These are phyloP conservation scores for Myotisia sp. DNA, from an alignment of 2,329 filamentous ascomycete species.

Conservation along the genomic window DNA sequence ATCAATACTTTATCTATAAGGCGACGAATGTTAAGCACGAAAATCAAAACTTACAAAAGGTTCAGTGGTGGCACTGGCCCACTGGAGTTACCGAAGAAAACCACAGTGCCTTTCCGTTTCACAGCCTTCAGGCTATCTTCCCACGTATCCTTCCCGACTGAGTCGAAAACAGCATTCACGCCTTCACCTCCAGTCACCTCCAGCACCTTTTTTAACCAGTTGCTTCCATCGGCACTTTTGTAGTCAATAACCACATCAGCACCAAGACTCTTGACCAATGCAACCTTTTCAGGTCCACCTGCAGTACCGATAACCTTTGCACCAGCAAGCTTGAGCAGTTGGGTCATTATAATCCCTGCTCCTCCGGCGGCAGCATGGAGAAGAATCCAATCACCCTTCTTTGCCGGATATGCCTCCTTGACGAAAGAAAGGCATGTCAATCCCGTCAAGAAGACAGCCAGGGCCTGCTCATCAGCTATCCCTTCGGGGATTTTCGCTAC, in stretches of 20 bases:
- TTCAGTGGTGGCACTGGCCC: conserved; percentile 60
- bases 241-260: conserved; percentile 63
- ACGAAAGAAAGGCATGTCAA: conserved; percentile 69
- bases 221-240: conserved; percentile 68
- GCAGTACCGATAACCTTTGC: conserved; percentile 70
- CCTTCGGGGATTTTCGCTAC: conserved; percentile 50
- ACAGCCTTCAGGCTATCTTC: conserved; percentile 61
- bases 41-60: conserved; percentile 42
- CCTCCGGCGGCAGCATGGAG: conserved; percentile 73
- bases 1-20: conserved; percentile 7
- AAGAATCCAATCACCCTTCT: conserved; percentile 65
- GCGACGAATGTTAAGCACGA: conserved; percentile 11
- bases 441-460: conserved; percentile 62
- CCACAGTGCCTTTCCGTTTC: conserved; percentile 60
- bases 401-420: conserved; percentile 55
- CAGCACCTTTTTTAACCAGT: conserved; percentile 65
- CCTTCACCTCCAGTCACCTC: conserved; percentile 66
- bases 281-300: conserved; percentile 56
- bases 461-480: conserved; percentile 47
- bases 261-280: conserved; percentile 50
- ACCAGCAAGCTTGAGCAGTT: conserved; percentile 58
- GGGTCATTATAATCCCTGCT: conserved; percentile 59
- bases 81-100: conserved; percentile 69
- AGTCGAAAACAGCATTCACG: conserved; percentile 67
- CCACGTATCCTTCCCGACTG: conserved; percentile 74